These are phyloP conservation scores for Cyclotella atomus DNA, from an alignment of 108 stramenopile species.

Conservation along the genomic window DNA sequence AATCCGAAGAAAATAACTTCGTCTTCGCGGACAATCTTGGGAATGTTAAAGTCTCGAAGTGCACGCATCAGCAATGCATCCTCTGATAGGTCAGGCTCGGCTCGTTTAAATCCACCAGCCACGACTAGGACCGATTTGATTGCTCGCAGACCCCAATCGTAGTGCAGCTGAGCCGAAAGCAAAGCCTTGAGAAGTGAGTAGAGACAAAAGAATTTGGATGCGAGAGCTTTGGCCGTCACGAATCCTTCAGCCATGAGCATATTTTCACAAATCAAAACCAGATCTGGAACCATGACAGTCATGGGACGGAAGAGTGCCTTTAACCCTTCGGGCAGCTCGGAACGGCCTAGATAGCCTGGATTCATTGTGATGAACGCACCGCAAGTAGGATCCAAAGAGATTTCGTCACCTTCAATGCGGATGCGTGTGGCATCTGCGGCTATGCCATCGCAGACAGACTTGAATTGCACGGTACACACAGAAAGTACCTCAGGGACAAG, in stretches of 20 bases:
- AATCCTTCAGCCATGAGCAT: constrained; percentile 84
- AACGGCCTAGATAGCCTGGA: constrained; percentile 77
- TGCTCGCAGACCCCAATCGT: constrained; percentile 82
- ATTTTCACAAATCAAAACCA: constrained; percentile 79
- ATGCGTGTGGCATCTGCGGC: constrained; percentile 69
- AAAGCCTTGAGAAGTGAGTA: constrained; percentile 66
- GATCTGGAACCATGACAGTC: constrained; percentile 82
- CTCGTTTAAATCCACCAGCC: constrained; percentile 68
- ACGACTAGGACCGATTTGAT: constrained; percentile 79
- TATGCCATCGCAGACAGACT: constrained; percentile 85
- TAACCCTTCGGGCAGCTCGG: constrained; percentile 76
- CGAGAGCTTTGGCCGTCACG: constrained; percentile 59
- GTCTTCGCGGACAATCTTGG: constrained; percentile 60
- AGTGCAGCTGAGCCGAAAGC: constrained; percentile 73
- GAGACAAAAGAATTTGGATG: constrained; percentile 75
- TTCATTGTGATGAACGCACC: constrained; percentile 86
- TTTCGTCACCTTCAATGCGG: constrained; percentile 65
- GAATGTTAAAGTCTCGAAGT: constrained; percentile 61
- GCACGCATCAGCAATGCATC: constrained; percentile 56
- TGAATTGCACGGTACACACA: constrained; percentile 85
- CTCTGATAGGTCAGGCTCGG: constrained; percentile 54
- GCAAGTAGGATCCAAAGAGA: constrained; percentile 63
- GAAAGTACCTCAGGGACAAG: constrained; percentile 81
- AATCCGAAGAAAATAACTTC: constrained; percentile 75
- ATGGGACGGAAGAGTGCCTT: constrained; percentile 83